Conservation (phyloP, 208 protist genomes). For the Trypanosoma platydactyli region DNA sequence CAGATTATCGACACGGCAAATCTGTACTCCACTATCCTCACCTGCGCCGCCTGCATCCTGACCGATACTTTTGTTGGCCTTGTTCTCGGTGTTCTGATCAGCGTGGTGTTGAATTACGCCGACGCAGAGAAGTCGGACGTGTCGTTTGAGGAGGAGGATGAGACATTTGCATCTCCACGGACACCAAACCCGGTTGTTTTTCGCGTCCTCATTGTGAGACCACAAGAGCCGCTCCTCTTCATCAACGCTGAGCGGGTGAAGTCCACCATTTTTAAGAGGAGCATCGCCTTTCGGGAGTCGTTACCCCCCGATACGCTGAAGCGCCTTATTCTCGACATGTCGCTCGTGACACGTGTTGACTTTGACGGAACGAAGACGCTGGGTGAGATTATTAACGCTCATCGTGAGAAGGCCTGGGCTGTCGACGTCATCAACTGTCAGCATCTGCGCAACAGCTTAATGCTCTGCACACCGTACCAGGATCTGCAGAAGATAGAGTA, state of each 20-base stretch:
- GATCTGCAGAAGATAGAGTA: constrained; percentile 33
- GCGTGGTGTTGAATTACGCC: constrained; percentile 30
- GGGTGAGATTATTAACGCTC: constrained; percentile 32
- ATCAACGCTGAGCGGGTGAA: constrained; percentile 29
- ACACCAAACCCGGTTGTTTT: constrained; percentile 23
- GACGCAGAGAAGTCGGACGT: constrained; percentile 10
- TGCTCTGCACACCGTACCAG: constrained; percentile 30
- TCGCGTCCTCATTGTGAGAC: constrained; percentile 29
- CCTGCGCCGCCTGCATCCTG: constrained; percentile 28
- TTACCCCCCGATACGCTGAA: constrained; percentile 17
- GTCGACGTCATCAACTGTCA: constrained; percentile 31
- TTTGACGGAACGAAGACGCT: constrained; percentile 35
- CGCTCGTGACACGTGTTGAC: constrained; percentile 26
- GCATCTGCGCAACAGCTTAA: constrained; percentile 31
- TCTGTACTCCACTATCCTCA: constrained; percentile 36
- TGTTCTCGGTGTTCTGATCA: constrained; percentile 30
- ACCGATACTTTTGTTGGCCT: constrained; percentile 37
- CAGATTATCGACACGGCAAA: constrained; percentile 36
- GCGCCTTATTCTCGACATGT: constrained; percentile 33
- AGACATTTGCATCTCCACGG: constrained; percentile 28
- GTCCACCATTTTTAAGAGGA: constrained; percentile 24
- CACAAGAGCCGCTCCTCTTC: constrained; percentile 30
- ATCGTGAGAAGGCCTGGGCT: constrained; percentile 29
- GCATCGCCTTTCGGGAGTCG: constrained; percentile 24
- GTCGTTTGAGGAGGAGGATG: constrained; percentile 32